Evolutionary conservation across 768 basidiomycete species (phyloP).

Genomic region (Mycena rosella): DNA sequence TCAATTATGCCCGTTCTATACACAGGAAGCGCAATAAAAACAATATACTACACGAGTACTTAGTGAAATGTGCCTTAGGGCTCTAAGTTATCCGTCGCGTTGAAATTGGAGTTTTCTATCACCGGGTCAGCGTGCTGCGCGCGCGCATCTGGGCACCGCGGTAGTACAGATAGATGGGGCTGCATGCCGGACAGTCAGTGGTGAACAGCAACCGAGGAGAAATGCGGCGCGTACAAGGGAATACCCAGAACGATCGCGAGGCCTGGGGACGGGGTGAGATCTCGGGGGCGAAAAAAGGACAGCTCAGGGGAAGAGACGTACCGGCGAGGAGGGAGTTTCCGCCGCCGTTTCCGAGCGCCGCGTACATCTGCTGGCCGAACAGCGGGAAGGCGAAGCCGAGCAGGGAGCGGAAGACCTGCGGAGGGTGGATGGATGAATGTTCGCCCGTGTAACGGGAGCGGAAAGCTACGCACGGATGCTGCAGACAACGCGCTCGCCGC

Average conservation of each 20-base stretch:
- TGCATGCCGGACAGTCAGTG: constrained; percentile 33
- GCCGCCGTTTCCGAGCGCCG: constrained; percentile 64
- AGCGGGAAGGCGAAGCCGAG: constrained; percentile 77
- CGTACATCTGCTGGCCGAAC: constrained; percentile 72
- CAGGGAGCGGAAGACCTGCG: constrained; percentile 69
- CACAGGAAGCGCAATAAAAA: no score
- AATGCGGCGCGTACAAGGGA: constrained; percentile 55
- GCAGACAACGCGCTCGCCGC: constrained; percentile 77
- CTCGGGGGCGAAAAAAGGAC: constrained; percentile 29
- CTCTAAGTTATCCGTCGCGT: no score
- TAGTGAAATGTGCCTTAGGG: no score
- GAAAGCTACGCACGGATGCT: constrained; percentile 58
- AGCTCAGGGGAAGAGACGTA: constrained; percentile 38
- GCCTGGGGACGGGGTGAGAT: constrained; percentile 36
- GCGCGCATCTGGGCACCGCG: constrained; percentile 44
- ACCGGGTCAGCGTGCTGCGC: constrained; percentile 30
- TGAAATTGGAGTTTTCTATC: no score
- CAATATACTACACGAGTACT: not conserved
- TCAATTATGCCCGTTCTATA: not conserved
- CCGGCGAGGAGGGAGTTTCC: constrained; percentile 72
- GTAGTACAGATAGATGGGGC: constrained; percentile 64
- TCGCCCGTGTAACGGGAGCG: not conserved
- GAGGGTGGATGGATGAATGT: constrained; percentile 1
- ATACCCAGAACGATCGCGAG: constrained; percentile 63
- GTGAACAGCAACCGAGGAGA: constrained; percentile 53